These are phyloP conservation scores for Dendryphion nanum DNA, from an alignment of 2,329 filamentous ascomycete genomes.

Conservation along the genomic window DNA sequence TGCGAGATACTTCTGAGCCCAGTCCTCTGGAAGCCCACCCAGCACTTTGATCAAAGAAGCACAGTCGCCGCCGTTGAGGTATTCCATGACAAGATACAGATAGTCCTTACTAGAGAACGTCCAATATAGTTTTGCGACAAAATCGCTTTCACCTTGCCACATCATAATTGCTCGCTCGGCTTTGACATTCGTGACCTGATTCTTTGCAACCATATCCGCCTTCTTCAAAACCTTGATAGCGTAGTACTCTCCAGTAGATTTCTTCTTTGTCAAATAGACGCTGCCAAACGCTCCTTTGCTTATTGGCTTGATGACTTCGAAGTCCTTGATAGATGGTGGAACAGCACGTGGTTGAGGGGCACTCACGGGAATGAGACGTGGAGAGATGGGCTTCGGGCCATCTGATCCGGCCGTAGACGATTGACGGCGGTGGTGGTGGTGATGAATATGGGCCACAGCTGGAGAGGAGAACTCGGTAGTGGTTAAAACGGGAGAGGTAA, in stretches of 20 bases:
- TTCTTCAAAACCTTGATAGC: conserved; percentile 99
- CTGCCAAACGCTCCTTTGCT: conserved; percentile 98
- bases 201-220: conserved; percentile 99
- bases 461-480: conserved; percentile 80
- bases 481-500: conserved; percentile 83
- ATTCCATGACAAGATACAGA: conserved; percentile 98
- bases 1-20: conserved; percentile 95
- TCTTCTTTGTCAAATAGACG: conserved; percentile 97
- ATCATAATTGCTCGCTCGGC: conserved; percentile 99
- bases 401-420: conserved; percentile 84
- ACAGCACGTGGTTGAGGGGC: conserved; percentile 84
- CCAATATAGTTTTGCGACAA: conserved; percentile 99
- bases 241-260: conserved; percentile 96
- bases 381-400: conserved; percentile 70
- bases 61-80: conserved; percentile 95
- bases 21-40: conserved; percentile 89
- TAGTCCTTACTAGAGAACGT: conserved; percentile 99
- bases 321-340: conserved; percentile 96
- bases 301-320: conserved; percentile 99
- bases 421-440: conserved; percentile 79
- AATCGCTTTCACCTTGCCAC: conserved; percentile 99
- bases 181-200: conserved; percentile 98
- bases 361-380: conserved; percentile 71
- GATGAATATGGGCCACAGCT: conserved; percentile 54
- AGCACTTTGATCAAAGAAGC: conserved; percentile 94